phyloP scores from a whole-genome alignment of 495 filamentous ascomycete genomes.

The Jackrogersella minutella region DNA sequence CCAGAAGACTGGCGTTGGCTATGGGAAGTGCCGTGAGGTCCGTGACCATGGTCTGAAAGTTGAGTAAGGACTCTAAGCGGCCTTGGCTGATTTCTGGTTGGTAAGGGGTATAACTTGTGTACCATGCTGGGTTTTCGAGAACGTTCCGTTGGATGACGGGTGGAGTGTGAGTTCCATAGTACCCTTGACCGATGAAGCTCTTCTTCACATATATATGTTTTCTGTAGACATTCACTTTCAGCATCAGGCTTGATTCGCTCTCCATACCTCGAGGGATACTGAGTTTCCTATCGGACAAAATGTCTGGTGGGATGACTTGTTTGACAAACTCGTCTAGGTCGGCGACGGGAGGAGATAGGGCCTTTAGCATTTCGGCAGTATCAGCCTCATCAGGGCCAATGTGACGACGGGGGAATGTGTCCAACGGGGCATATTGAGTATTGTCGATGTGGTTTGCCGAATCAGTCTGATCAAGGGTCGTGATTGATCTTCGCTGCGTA shows the following conservation, averaged over 20 bases:
- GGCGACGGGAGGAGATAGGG: slow-evolving; percentile 75
- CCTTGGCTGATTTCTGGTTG: slow-evolving; percentile 98
- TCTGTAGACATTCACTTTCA: slow-evolving; percentile 69
- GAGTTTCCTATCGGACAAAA: slow-evolving; percentile 73
- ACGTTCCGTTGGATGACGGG: slow-evolving; percentile 95
- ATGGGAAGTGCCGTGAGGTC: slow-evolving; percentile 91
- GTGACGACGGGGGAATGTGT: slow-evolving; percentile 80
- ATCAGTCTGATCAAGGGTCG: slow-evolving; percentile 14
- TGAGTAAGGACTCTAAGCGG: slow-evolving; percentile 89
- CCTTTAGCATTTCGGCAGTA: slow-evolving; percentile 79
- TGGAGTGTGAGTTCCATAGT: slow-evolving; percentile 85
- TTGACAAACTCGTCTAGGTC: slow-evolving; percentile 87
- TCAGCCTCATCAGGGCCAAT: slow-evolving; percentile 86
- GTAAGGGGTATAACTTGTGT: slow-evolving; percentile 98
- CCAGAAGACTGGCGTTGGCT: slow-evolving; percentile 91
- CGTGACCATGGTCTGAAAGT: slow-evolving; percentile 94
- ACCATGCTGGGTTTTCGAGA: slow-evolving; percentile 94
- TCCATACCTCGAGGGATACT: slow-evolving; percentile 56
- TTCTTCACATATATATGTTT: slow-evolving; percentile 67
- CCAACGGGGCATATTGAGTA: slow-evolving; percentile 37
- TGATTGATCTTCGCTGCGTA: slow-evolving; percentile 21
- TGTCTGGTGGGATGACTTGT: slow-evolving; percentile 84
- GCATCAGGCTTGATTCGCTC: slow-evolving; percentile 74
- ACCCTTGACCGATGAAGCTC: slow-evolving; percentile 86
- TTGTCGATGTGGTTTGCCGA: no score